Base-by-base conservation (phyloP, 805 yeast species). In the Vanderwaltozyma yarrowii region DNA sequence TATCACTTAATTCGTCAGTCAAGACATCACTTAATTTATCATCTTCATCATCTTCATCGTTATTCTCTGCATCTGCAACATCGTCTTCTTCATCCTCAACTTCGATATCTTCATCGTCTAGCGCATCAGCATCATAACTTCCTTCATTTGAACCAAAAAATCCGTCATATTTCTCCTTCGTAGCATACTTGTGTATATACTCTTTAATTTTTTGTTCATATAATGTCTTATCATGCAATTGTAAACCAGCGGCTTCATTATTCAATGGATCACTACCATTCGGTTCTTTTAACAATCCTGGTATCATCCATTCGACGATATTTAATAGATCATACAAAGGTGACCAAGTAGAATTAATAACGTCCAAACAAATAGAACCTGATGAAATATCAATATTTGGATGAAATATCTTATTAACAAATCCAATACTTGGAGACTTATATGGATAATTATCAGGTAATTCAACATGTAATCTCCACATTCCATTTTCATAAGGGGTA, bases 301-400 rank as follows among this genome's bases (percentile, higher is more conserved):
- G 98, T 42, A 89, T 65, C 64, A 89, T 92, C 56, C 85, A 80
- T 53, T 89, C 97, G 57, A 92, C 85, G 19, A 89, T 83, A 57
- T 92, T 92, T 46, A 79, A 67, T 46, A 92, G 71, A 39, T 92
- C 96, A 66, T 87, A 89, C 86, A 89, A 83, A 2, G 98, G 97
- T 30, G 94, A 83, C 98, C 98, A 89, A 0, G 97, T 86, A 56
- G 89, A 96, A 58, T 89, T 89, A 45, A 89, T 88, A 14, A 92
- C 97, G 58, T 89, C 97, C 35, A 89, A 74, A 61, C 98, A 89
- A 6, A 89, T 96, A 0, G 94, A 78, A 0, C 98, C 98, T 13
- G 76, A 78, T 20, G 76, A 70, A 56, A 87, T 94, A 56, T 89
- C 98, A 44, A 89, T 87, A 54, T 89, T 89, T 5, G 98, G 98